phyloP scores from a whole-genome alignment of 2,329 filamentous ascomycete genomes.

The Leptographium wingfieldii region DNA sequence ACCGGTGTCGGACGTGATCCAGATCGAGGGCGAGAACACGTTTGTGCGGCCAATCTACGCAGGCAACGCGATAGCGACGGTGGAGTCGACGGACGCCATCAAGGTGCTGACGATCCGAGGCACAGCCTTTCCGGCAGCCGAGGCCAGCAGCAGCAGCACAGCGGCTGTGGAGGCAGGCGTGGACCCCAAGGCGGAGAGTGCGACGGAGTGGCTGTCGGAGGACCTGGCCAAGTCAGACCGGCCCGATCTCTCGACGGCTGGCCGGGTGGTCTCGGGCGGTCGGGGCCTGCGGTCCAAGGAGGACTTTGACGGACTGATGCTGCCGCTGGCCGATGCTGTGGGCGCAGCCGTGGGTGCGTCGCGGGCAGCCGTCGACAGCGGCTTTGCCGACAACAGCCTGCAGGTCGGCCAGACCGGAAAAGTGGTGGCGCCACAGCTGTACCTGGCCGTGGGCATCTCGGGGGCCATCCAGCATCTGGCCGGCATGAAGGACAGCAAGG shows the following conservation, averaged over 20 bases:
- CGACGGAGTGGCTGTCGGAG: constrained; percentile 86
- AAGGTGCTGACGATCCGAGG: constrained; percentile 90
- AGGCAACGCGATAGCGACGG: constrained; percentile 91
- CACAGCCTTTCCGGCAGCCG: constrained; percentile 74
- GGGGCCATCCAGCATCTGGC: constrained; percentile 97
- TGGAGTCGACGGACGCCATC: constrained; percentile 73
- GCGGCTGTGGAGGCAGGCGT: constrained; percentile 68
- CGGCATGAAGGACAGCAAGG: constrained; percentile 99
- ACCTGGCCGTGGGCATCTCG: constrained; percentile 89
- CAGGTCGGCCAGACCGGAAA: constrained; percentile 98
- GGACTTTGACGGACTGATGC: constrained; percentile 87
- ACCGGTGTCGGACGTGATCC: constrained; percentile 85
- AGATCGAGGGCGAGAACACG: constrained; percentile 78
- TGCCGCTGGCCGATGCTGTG: constrained; percentile 80
- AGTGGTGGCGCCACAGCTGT: constrained; percentile 92
- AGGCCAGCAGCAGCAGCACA: constrained; percentile 47
- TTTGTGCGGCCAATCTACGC: constrained; percentile 97
- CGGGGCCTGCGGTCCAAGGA: constrained; percentile 95
- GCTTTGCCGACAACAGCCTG: constrained; percentile 95
- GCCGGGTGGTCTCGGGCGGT: constrained; percentile 82
- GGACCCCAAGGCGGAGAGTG: constrained; percentile 64
- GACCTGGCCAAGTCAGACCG: constrained; percentile 87
- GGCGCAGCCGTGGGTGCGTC: constrained; percentile 95
- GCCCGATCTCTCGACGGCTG: constrained; percentile 82
- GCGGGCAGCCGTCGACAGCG: constrained; percentile 88